Base-by-base conservation (phyloP, 2,329 filamentous ascomycete species). In the Cyclaneusma minus region DNA sequence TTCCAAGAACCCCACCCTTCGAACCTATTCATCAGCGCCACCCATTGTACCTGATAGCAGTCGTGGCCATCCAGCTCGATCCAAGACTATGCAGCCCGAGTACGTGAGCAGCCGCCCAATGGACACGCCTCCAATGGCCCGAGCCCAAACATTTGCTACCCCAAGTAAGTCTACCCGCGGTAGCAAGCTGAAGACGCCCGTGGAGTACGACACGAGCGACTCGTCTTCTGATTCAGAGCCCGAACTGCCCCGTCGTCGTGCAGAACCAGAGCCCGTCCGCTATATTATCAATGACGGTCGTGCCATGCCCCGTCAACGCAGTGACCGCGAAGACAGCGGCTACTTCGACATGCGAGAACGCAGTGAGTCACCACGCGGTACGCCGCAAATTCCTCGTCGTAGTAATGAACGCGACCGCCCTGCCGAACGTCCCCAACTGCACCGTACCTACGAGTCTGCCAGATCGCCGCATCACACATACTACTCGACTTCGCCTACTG, bases 91-190 rank as follows among this genome's bases (percentile, higher is more conserved):
- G 21, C 24, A 28, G 16, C 34, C 42, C n/a, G 34, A 42, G 8
- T 43, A 42, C 34, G 16, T 30, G 38, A 20, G 23, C 28, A 15
- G 10, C 16, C 9, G 15, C 20, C 3, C 24, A 35, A 2, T n/a
- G n/a, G n/a, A n/a, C n/a, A 18, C 37, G n/a, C 42, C 45, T 16
- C 16, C 35, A n/a, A 29, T 47, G 6, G 22, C 41, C 18, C 36
- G 46, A 27, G 39, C 45, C 22, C 15, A 32, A 11, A 48, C 45
- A 9, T 48, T 40, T n/a, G n/a, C n/a, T n/a, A n/a, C n/a, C n/a
- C 25, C 29, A 35, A 16, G 12, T 25, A 11, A 35, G 36, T 6
- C 35, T 32, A 16, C 32, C 19, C 27, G 35, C 22, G 28, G 35
- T 7, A 43, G 40, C 23, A 33, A 31, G 17, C 26, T 43, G 19